Base-by-base conservation (phyloP, 1,284 basidiomycete genomes). In the Leccinum pachyderme region DNA sequence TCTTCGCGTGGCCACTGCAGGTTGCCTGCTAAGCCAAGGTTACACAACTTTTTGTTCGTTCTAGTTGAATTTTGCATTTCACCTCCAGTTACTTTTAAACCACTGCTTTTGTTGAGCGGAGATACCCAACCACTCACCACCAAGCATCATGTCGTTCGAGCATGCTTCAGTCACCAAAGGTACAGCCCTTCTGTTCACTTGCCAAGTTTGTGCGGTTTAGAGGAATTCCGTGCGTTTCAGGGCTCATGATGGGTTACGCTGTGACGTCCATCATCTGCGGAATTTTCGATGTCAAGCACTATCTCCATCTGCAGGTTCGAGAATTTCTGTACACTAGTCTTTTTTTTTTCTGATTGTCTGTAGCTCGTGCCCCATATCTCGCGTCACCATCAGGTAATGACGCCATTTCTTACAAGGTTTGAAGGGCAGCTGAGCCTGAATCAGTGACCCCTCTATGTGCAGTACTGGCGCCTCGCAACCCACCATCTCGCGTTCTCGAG, bases 381-480 rank as follows among this genome's bases (percentile, higher is more conserved):
- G 37, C 77, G 77, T 45, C 78, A 89, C 65, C 83, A 88, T 62
- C 86, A 89, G 77, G 86, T 87, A 73, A 51, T 52, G 56, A 52
- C 29, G 47, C 27, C 24, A 39, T 52, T 44, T 33, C 2, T 45
- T 45, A n/a, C 39, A 43, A 48, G 44, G 7, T 47, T 32, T 56
- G 53, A 57, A 62, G 63, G 52, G 46, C 56, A 29, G 39, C 59
- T 59, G 33, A 67, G 59, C 53, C 63, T 66, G 58, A 64, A 60
- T 59, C 58, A 61, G 61, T 55, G 49, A 47, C 12, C 9, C 41
- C 35, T 54, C 55, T 50, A 51, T 55, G 49, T 50, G 51, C 71
- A 97, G 91, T 93, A 92, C 67, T 97, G 93, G 91, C 81, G 95
- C 27, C 77, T 96, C 7, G 63, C 84, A 11, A 74, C 80, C 4